These are phyloP conservation scores for Protostelium mycophagum DNA, from an alignment of 78 protist genomes.

Conservation along the genomic window DNA sequence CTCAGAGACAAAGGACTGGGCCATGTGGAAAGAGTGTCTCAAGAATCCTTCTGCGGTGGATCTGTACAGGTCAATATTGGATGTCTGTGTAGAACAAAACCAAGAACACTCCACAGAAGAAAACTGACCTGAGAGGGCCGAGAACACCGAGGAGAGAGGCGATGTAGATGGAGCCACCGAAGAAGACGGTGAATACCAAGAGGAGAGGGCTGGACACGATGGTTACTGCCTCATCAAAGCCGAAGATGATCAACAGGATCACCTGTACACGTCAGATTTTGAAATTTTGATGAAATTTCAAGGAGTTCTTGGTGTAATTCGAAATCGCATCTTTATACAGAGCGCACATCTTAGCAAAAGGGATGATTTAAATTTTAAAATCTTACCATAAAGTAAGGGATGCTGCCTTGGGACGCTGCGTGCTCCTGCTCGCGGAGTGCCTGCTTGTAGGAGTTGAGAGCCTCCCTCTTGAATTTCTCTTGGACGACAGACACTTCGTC, in stretches of 20 bases:
- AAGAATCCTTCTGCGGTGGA: background rate
- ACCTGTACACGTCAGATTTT: conserved; percentile 36
- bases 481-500: conserved; percentile 30
- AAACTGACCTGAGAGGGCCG: background rate
- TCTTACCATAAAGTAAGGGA: conserved; percentile 9
- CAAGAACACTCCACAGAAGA: no score
- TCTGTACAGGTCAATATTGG: no score
- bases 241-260: conserved; percentile 40
- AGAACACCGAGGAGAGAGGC: background rate
- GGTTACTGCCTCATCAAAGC: conserved; percentile 61
- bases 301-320: background rate
- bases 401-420: background rate
- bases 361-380: conserved; percentile 24
- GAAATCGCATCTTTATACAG: conserved; percentile 6
- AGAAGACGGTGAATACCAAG: conserved; percentile 25
- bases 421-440: conserved; percentile 25
- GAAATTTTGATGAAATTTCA: background rate
- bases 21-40: background rate
- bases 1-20: background rate
- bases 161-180: conserved; percentile 20
- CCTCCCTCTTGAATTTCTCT: conserved; percentile 15
- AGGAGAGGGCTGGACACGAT: conserved; percentile 38
- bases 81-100: no score
- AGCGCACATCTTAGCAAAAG: conserved; percentile 41
- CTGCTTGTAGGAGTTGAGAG: background rate